Evolutionary conservation across 345 rosid genomes (phyloP), one percentile per base, ranked within the genome.

Genomic region (Euclidium syriacum): DNA sequence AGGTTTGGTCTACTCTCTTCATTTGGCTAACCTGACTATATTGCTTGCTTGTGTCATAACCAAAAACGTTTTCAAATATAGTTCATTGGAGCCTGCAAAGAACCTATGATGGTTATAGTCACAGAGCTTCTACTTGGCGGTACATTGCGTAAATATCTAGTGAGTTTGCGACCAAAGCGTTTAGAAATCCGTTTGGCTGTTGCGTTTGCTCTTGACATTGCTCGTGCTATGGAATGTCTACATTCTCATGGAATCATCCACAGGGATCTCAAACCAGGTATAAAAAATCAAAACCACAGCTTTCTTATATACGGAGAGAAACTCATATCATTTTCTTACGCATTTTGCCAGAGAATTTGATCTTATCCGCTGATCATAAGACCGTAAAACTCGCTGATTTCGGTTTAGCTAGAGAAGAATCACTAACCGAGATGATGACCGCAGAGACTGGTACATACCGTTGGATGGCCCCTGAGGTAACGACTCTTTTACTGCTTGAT

Each of bases 391-490:
- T 94, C 10, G 99, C 90, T 2, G 99, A 90, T 82, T 94, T 94
- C 17, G 99, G 99, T 65, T 83, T 94, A 67, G 99, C 99, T 29
- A 87, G 99, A 64, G 99, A 94, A 84, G 99, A 94, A 79, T 84
- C 97, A 10, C 65, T 94, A 64, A 94, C 97, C 0, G 99, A 94
- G 77, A 94, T 94, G 99, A 94, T 94, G 99, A 94, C 99, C 19
- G 97, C 99, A 52, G 99, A 94, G 77, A 90, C 99, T 0, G 99
- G 99, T 39, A 94, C 99, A 10, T 94, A 94, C 44, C 84, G 99
- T 16, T 94, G 99, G 99, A 94, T 94, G 99, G 99, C 99, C 56
- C 99, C 99, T 0, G 99, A 94, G 95, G 99, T 88, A 65, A n/a
- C 12, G 25, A 8, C n/a, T n/a, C n/a, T 27, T 42, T 46, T 18